Evolutionary conservation across 2,329 filamentous ascomycete species (phyloP), one percentile per base, ranked within the genome.

Genomic region (Xylaria sp.): DNA sequence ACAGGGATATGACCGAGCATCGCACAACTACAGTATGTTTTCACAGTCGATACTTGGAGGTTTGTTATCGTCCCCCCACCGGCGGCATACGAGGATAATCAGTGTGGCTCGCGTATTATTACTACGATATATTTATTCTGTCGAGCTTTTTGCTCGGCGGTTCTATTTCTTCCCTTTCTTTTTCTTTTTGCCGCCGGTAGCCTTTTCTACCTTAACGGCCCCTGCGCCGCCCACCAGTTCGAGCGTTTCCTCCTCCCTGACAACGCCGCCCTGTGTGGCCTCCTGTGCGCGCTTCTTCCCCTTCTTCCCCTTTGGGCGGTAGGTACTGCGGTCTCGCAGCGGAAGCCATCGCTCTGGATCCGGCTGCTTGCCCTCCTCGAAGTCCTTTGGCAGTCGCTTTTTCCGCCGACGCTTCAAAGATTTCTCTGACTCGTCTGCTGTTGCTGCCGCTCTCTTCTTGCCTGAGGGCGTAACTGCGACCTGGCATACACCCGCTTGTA

Each of bases 341-440:
- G 96, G 95, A 69, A 99, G 82, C 96, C 96, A 99, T 71, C 96
- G 87, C 82, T 99, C 96, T 0, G 94, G 91, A 80, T 99, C 96
- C 41, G 93, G 88, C 72, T 90, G 90, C 84, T 94, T 97, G 74
- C 86, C 89, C 62, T 92, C 88, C 68, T 94, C 92, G 76, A 89
- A 93, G 76, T 90, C 87, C 81, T 93, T 93, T 39, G 92, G 92
- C 75, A 92, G 83, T 33, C 74, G 72, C 74, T 88, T 88, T 66
- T 84, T 87, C 78, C 86, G 85, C 57, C 86, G 83, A 43, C 79
- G 86, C 77, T 89, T 89, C 43, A 82, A 81, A 9, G 83, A 70
- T 71, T 85, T 85, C 74, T 79, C 69, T 68, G 77, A 66, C 68
- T 80, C 79, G 74, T 80, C 74, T 54, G 83, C 79, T 69, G 81